Percentiles rank a stretch among this genome's conserved stretches.
Evolutionary conservation across 2,329 filamentous ascomycete genomes (phyloP).

Genomic region (Colletotrichum higginsianum): DNA sequence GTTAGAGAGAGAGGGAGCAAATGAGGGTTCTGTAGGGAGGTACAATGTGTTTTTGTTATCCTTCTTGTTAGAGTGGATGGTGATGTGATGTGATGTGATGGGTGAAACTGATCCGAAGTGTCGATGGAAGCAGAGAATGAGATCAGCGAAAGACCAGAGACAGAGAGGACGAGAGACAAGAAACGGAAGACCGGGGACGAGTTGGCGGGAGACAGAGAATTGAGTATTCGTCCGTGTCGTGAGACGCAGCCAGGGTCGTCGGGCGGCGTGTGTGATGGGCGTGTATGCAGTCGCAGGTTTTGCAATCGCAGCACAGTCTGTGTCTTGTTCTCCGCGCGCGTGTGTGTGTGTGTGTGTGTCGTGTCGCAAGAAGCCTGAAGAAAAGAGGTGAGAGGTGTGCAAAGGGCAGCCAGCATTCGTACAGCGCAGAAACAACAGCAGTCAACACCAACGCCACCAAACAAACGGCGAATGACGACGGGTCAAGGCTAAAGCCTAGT

Average conservation of each 20-base stretch:
- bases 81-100: too few relatives aligned
- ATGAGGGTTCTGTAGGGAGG: neutral
- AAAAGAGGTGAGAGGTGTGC: neutral
- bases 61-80: too few relatives aligned
- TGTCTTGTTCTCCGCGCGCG: neutral
- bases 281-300: neutral
- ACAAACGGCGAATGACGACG: constrained; percentile 18
- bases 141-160: constrained; percentile 2
- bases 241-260: neutral
- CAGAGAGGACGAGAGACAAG: constrained; percentile 9
- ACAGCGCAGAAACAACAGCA: neutral
- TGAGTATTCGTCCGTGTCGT: constrained; percentile 14
- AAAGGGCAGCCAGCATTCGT: neutral
- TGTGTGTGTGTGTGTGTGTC: neutral
- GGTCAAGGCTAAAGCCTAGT: constrained; percentile 20
- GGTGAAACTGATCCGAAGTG: constrained; percentile 13
- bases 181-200: neutral
- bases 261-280: constrained; percentile 10
- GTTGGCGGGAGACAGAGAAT: too few relatives aligned
- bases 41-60: neutral
- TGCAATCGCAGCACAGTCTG: neutral
- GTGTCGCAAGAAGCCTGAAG: neutral
- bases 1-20: constrained; percentile 15
- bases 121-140: neutral
- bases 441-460: neutral